Percentiles rank a stretch among this genome's conserved stretches.
Conservation (phyloP, 192 early-diverging fungal genomes). For the Thamnidium elegans region DNA sequence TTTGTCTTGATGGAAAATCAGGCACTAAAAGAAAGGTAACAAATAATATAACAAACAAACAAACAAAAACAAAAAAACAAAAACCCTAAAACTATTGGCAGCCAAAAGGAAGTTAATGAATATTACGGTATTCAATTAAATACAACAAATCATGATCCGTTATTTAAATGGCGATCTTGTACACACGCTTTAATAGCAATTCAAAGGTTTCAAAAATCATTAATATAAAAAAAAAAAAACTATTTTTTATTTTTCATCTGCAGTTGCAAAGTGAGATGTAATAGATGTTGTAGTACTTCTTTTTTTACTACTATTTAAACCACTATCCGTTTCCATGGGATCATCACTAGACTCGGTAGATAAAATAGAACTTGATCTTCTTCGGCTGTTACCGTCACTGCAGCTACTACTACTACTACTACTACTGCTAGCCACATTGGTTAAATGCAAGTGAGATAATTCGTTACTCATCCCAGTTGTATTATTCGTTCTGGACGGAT, state of each 20-base stretch:
- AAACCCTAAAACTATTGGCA: background rate
- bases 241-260: background rate
- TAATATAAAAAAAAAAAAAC: background rate
- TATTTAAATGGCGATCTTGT: conserved; percentile 6
- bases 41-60: background rate
- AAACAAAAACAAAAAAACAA: background rate
- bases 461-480: background rate
- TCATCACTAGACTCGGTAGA: conserved; percentile 8
- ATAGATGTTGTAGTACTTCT: background rate
- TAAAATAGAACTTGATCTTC: conserved; percentile 26
- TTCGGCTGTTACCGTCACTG: background rate
- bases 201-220: background rate
- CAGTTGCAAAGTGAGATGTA: background rate
- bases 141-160: background rate
- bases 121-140: background rate
- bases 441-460: background rate
- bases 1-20: conserved; percentile 4
- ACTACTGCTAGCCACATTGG: background rate
- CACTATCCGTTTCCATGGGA: conserved; percentile 1
- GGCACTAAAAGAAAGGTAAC: conserved; percentile 1
- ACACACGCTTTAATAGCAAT: conserved; percentile 7
- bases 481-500: background rate
- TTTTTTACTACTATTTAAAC: background rate
- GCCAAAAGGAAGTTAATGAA: background rate
- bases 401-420: background rate